phyloP scores from a whole-genome alignment of 352 stramenopile genomes.

The Phytophthora palmivora region DNA sequence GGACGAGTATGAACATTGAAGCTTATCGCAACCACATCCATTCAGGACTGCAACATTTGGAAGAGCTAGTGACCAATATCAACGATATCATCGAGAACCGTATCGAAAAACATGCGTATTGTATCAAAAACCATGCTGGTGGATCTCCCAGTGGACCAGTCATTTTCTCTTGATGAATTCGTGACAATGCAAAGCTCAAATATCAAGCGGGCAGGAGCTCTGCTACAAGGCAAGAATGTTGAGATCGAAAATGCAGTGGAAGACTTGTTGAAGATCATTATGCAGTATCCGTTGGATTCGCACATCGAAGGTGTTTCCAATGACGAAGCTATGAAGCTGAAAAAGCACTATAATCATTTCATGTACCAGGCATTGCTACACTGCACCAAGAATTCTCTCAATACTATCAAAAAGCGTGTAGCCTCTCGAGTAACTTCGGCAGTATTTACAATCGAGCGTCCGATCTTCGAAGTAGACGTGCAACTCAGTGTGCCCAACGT shows the following conservation, averaged over 20 bases:
- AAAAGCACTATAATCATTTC: conserved; percentile 99
- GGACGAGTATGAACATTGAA: conserved; percentile 99
- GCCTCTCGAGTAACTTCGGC: conserved; percentile 88
- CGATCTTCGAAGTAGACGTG: conserved; percentile 99
- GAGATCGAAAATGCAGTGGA: conserved; percentile 98
- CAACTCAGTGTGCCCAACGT: conserved; percentile 95
- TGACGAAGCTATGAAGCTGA: conserved; percentile 96
- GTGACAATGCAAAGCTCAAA: conserved; percentile 97
- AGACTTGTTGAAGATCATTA: conserved; percentile 97
- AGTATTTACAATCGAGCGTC: conserved; percentile 93
- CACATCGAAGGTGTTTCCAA: conserved; percentile 94
- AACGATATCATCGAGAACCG: conserved; percentile 99
- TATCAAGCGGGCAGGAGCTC: conserved; percentile 89
- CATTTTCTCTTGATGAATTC: conserved; percentile 98
- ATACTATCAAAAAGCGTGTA: conserved; percentile 98
- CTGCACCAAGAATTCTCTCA: conserved; percentile 98
- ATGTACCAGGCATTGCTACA: conserved; percentile 98
- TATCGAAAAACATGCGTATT: conserved; percentile 99
- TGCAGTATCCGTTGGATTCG: conserved; percentile 94
- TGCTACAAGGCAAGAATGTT: conserved; percentile 98
- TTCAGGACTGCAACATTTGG: conserved; percentile 94
- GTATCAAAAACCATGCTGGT: conserved; percentile 98
- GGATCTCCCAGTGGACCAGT: conserved; percentile 96
- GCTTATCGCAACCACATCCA: conserved; percentile 96
- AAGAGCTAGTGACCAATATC: conserved; percentile 98